Percentiles rank a stretch among this genome's conserved stretches.
phyloP scores from a whole-genome alignment of 1,284 basidiomycete species.

The Trichosporon coremiiforme region DNA sequence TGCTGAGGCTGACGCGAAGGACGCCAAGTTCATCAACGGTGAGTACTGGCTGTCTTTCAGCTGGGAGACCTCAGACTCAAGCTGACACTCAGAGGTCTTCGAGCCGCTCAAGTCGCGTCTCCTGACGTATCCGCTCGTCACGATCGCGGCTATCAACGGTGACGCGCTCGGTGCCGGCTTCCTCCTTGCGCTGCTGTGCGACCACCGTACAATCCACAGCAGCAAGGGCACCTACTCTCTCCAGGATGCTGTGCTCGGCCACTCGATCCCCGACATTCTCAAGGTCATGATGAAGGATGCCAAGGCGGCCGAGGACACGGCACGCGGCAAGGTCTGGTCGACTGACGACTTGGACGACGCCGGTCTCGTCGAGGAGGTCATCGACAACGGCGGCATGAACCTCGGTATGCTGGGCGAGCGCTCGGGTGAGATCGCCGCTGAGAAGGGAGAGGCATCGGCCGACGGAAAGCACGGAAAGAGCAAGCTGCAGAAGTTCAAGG shows the following conservation, averaged over 20 bases:
- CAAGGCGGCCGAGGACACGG: constrained; percentile 71
- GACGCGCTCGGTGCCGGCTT: constrained; percentile 87
- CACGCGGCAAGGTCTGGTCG: constrained; percentile 77
- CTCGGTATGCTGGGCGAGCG: constrained; percentile 59
- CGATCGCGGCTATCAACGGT: constrained; percentile 84
- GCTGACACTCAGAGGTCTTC: constrained; percentile 44
- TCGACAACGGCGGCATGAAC: constrained; percentile 54
- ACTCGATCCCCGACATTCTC: constrained; percentile 56
- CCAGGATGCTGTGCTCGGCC: constrained; percentile 75
- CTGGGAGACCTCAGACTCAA: too few relatives aligned
- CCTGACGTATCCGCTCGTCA: constrained; percentile 59
- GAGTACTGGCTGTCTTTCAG: constrained; percentile 38
- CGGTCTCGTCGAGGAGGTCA: constrained; percentile 73
- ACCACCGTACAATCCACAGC: constrained; percentile 85
- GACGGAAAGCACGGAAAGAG: background rate
- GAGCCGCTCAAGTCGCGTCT: constrained; percentile 49
- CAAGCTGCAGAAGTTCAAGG: constrained; percentile 8
- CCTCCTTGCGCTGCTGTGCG: constrained; percentile 76
- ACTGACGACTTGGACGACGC: constrained; percentile 69
- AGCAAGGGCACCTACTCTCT: constrained; percentile 71
- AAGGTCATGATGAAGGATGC: constrained; percentile 62
- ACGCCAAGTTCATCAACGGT: constrained; percentile 76
- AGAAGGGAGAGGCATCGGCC: constrained; percentile 47
- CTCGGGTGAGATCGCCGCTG: constrained; percentile 55
- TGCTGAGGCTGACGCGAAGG: constrained; percentile 66